A percentile compares a stretch with the other conserved stretches of the same genome.
These are phyloP conservation scores for Symbiodinium pilosum DNA, from an alignment of 73 alveolate genomes.

Conservation along the genomic window DNA sequence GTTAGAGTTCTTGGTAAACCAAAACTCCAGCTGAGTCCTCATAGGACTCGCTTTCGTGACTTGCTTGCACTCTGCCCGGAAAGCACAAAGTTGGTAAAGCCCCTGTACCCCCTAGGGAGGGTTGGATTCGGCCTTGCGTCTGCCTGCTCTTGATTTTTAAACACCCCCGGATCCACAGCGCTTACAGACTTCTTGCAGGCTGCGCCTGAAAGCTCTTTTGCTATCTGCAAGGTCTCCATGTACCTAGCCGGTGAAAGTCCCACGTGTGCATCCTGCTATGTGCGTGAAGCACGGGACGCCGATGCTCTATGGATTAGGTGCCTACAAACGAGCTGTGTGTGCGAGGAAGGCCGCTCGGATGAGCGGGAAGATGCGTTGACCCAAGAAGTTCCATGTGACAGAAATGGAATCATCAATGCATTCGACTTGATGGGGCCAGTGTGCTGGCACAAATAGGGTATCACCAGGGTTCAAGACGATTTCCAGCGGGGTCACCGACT, in stretches of 20 bases:
- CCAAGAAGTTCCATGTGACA: constrained; percentile 75
- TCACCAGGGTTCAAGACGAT: neutral
- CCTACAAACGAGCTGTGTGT: neutral
- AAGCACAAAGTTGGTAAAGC: too few relatives aligned
- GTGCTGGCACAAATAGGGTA: constrained; percentile 74
- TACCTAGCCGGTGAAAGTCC: too few relatives aligned
- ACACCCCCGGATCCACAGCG: too few relatives aligned
- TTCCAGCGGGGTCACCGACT: neutral
- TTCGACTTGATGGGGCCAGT: constrained; percentile 71
- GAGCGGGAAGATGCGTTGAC: constrained; percentile 8
- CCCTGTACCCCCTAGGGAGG: too few relatives aligned
- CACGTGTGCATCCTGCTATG: too few relatives aligned
- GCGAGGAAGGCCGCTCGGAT: constrained; percentile 56
- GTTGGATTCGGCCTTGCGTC: too few relatives aligned
- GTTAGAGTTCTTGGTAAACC: neutral
- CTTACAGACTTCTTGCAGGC: too few relatives aligned
- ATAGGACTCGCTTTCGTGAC: neutral
- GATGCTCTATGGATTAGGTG: too few relatives aligned
- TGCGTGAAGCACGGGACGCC: too few relatives aligned
- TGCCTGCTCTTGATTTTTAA: too few relatives aligned
- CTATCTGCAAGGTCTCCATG: too few relatives aligned
- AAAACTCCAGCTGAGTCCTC: neutral
- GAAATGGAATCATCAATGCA: constrained; percentile 44
- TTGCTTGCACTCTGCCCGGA: neutral
- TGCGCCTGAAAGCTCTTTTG: too few relatives aligned